These are phyloP conservation scores for Gamarada debralockiae DNA, from an alignment of 495 filamentous ascomycete genomes.

Conservation along the genomic window DNA sequence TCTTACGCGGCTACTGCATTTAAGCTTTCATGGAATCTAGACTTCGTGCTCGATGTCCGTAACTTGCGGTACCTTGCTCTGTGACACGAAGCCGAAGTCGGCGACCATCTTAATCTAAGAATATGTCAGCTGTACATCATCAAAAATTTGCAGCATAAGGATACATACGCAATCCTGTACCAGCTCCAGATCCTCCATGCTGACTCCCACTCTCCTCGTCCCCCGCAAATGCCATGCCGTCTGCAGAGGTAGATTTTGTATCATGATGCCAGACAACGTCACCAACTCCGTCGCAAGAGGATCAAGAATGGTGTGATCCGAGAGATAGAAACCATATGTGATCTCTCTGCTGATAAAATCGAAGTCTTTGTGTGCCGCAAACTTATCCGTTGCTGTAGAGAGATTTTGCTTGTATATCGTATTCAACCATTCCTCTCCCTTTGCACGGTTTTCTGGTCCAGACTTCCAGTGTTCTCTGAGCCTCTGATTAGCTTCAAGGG, in stretches of 20 bases:
- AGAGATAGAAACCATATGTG: slow-evolving; percentile 55
- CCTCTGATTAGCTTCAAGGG: slow-evolving; percentile 1
- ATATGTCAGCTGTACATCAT: background rate
- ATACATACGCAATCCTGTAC: slow-evolving; percentile 29
- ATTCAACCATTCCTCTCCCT: slow-evolving; percentile 43
- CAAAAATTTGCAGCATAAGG: background rate
- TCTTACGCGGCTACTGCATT: too few species aligned
- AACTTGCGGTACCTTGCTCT: slow-evolving; percentile 18
- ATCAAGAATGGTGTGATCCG: slow-evolving; percentile 47
- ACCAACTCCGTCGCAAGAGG: slow-evolving; percentile 53
- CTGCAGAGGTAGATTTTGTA: slow-evolving; percentile 48
- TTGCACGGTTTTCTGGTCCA: slow-evolving; percentile 42
- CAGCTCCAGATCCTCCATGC: slow-evolving; percentile 44
- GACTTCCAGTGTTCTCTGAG: slow-evolving; percentile 33
- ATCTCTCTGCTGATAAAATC: slow-evolving; percentile 34
- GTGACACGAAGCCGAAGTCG: slow-evolving; percentile 7
- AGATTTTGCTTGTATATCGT: slow-evolving; percentile 37
- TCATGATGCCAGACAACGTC: slow-evolving; percentile 54
- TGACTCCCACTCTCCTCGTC: slow-evolving; percentile 45
- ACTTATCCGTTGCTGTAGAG: slow-evolving; percentile 34
- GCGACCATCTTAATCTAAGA: slow-evolving; percentile 22
- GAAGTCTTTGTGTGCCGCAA: slow-evolving; percentile 50
- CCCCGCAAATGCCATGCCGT: slow-evolving; percentile 58
- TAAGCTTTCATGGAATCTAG: background rate
- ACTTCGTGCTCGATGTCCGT: slow-evolving; percentile 23